Conservation (phyloP, 2,329 filamentous ascomycete species). For the Apiospora sp. region DNA sequence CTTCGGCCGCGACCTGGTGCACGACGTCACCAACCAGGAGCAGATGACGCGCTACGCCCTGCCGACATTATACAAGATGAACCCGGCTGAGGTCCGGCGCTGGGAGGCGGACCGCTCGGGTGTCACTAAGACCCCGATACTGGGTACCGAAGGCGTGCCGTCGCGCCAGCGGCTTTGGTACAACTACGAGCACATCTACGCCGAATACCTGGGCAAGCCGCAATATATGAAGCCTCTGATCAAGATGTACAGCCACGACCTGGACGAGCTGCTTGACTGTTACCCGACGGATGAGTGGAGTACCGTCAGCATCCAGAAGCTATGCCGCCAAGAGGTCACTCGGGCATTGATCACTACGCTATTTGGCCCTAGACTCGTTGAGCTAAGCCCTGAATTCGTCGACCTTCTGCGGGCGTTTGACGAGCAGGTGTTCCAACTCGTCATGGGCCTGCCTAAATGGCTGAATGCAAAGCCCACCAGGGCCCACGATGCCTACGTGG, state of each 20-base stretch:
- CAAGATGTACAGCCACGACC: constrained; percentile 31
- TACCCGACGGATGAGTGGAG: neutral
- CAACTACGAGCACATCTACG: neutral
- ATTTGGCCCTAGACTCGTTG: constrained; percentile 34
- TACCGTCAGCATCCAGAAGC: neutral
- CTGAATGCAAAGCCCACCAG: constrained; percentile 29
- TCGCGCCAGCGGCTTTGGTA: neutral
- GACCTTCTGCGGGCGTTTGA: constrained; percentile 39
- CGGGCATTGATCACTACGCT: constrained; percentile 28
- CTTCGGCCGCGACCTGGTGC: constrained; percentile 13
- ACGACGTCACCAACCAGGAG: constrained; percentile 22
- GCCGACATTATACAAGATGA: constrained; percentile 27
- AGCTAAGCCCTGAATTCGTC: constrained; percentile 35
- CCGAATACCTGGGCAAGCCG: neutral
- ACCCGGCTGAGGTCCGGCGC: constrained; percentile 24
- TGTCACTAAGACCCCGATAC: constrained; percentile 23
- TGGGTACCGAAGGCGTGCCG: constrained; percentile 32
- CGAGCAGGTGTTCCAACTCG: constrained; percentile 30
- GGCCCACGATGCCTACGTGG: constrained; percentile 31
- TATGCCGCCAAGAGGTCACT: neutral
- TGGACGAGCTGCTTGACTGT: constrained; percentile 27
- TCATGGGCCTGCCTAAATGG: constrained; percentile 35
- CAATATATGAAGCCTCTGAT: constrained; percentile 25
- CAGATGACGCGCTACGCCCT: constrained; percentile 27
- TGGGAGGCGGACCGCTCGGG: neutral